phyloP scores from a whole-genome alignment of 1,139 yeast species.

The Geotrichum restrictum region DNA sequence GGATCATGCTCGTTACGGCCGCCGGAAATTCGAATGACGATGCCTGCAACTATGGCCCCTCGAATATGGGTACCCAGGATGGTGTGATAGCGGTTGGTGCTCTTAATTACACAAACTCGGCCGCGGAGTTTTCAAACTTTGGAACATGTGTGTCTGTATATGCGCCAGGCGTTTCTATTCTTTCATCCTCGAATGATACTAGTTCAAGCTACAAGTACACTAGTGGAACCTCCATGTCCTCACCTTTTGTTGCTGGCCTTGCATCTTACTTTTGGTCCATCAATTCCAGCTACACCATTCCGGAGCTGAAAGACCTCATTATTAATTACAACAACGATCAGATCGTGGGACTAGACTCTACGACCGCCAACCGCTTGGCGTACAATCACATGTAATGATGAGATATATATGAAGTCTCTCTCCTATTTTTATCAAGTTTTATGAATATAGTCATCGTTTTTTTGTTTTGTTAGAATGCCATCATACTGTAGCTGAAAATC shows the following conservation, averaged over 20 bases:
- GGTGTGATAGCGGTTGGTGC: slow-evolving; percentile 64
- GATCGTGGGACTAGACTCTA: slow-evolving; percentile 22
- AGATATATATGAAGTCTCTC: background rate
- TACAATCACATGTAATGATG: slow-evolving; percentile 26
- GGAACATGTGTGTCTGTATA: slow-evolving; percentile 83
- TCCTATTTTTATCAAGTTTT: too few relatives aligned
- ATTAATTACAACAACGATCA: slow-evolving; percentile 28
- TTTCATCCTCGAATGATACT: slow-evolving; percentile 54
- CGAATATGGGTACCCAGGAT: slow-evolving; percentile 54
- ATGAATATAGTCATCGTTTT: background rate
- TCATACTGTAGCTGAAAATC: too few relatives aligned
- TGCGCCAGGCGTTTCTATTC: slow-evolving; percentile 78
- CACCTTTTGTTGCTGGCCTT: slow-evolving; percentile 81
- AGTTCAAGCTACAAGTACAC: slow-evolving; percentile 75
- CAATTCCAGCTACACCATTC: slow-evolving; percentile 6
- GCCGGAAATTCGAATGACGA: slow-evolving; percentile 85
- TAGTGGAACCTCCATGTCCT: slow-evolving; percentile 89
- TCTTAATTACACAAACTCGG: slow-evolving; percentile 67
- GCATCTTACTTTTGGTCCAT: slow-evolving; percentile 25
- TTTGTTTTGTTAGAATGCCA: too few relatives aligned
- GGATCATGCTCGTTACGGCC: slow-evolving; percentile 80
- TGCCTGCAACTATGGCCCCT: slow-evolving; percentile 82
- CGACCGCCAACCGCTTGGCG: slow-evolving; percentile 31
- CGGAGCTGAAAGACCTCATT: slow-evolving; percentile 22
- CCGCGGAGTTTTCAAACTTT: slow-evolving; percentile 49